These are phyloP conservation scores for Bertia moriformis DNA, from an alignment of 2,329 filamentous ascomycete genomes.

Conservation along the genomic window DNA sequence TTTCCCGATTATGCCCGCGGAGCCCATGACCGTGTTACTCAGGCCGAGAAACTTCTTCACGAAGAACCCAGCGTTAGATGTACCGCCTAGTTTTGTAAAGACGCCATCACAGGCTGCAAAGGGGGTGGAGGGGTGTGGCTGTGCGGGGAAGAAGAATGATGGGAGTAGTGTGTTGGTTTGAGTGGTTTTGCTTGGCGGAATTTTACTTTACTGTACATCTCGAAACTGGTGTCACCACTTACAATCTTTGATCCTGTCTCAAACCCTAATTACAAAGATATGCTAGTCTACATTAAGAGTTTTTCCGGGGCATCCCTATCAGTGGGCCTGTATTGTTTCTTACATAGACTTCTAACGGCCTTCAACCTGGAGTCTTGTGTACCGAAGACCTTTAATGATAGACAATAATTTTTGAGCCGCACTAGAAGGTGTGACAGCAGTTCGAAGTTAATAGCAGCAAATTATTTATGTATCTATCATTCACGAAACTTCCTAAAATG, in stretches of 20 bases:
- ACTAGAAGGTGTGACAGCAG: no score
- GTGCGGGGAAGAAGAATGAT: slow-evolving; percentile 1
- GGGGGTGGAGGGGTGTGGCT: not conserved
- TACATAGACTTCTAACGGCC: no score
- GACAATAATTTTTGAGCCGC: no score
- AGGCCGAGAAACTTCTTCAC: slow-evolving; percentile 52
- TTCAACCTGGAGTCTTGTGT: no score
- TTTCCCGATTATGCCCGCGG: slow-evolving; percentile 52
- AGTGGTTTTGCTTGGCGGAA: no score
- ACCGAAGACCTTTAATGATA: no score
- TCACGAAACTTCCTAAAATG: no score
- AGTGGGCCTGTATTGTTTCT: no score
- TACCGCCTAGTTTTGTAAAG: not conserved
- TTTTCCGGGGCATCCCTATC: no score
- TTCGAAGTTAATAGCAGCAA: no score
- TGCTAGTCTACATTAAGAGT: no score
- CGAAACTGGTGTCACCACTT: not conserved
- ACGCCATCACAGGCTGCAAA: not conserved
- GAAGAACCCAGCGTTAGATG: slow-evolving; percentile 21
- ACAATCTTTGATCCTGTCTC: not conserved
- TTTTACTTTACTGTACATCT: not conserved
- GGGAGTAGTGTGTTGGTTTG: not conserved
- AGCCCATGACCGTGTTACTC: slow-evolving; percentile 47
- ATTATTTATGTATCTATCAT: no score
- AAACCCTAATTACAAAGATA: not conserved